Evolutionary conservation across 768 basidiomycete species (phyloP), one percentile per base, ranked within the genome.

Genomic region (Cyathus striatus): DNA sequence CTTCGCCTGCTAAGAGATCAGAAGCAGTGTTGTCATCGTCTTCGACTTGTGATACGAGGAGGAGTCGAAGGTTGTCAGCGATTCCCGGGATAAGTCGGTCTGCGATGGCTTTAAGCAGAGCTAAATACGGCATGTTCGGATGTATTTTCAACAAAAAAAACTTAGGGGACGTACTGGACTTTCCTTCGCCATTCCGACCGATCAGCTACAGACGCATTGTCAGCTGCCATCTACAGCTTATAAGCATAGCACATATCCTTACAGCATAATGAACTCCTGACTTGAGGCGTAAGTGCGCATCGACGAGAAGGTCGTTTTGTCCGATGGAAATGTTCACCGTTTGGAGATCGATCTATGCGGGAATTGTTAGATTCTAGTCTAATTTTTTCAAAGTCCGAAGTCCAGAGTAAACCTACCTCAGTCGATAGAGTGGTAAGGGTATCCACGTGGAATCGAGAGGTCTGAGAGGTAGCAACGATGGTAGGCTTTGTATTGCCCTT

Each of bases 111-210:
- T 9, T 30, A n/a, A 30, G 27, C 27, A 30, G n/a, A 30, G 27
- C 27, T 30, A 30, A 30, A 30, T 9, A 30, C 27, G 9, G n/a
- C n/a, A 9, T 9, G n/a, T 30, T 21, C 4, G 16, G 33, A 9
- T 6, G 1, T 13, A 35, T 43, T 2, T 12, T 17, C 13, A 45
- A 18, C 18, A 26, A 10, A 41, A 25, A 17, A 16, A 22, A 46
- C 49, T n/a, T 5, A 13, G 49, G 54, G 35, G n/a, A n/a, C n/a
- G n/a, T 38, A 72, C 69, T 72, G 12, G 73, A 75, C 51, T 79
- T 79, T 7, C 77, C 79, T 14, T 69, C 64, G 2, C 78, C 79
- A 53, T 78, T 78, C 41, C 78, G 63, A 12, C 79, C 81, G 5
- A 79, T 63, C 41, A 84, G 65, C 22, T 68, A n/a, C n/a, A n/a